Evolutionary conservation across 108 stramenopile genomes (phyloP), one percentile per base, ranked within the genome.

Genomic region (Pseudonitzschia delicatissima): DNA sequence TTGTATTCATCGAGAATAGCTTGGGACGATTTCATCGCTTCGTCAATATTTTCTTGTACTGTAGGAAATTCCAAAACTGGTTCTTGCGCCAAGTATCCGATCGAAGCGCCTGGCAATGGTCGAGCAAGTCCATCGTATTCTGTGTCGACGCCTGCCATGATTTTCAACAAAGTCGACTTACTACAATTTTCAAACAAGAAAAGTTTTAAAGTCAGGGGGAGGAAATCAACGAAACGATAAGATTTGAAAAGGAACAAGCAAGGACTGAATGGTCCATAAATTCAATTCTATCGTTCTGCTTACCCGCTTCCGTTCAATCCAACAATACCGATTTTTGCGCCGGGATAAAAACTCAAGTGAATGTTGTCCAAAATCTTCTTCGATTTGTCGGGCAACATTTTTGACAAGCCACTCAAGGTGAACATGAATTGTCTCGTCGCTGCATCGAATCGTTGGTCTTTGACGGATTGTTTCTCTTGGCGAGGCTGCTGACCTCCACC

Each of bases 141-240:
- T n/a, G 57, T 88, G 48, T 96, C 95, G n/a, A 96, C 69, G n/a
- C 93, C 96, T 4, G 94, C 96, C 90, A 97, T 93, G 53, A 95
- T 92, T 77, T 92, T 94, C n/a, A 96, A 69, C 21, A 97, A 73
- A 2, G 94, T 94, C 11, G 82, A 82, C 68, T 96, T 50, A 57
- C 32, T 35, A 27, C 2, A 7, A 2, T 57, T 29, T 4, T 35
- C 29, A 3, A 2, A 31, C 2, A 52, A 31, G 15, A 6, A 8
- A 29, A 21, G 7, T 49, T 49, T 49, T 17, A 49, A 8, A 21
- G 20, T 49, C 11, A 39, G 37, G 11, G 37, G 37, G 37, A 39
- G 37, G 37, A 39, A 39, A 39, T 8, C 8, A n/a, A n/a, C n/a
- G n/a, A n/a, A n/a, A n/a, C n/a, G n/a, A n/a, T n/a, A n/a, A n/a